Percentiles rank a stretch among this genome's conserved stretches.
These are phyloP conservation scores for Calophaca sinica DNA, from an alignment of 306 rosid genomes.

Conservation along the genomic window DNA sequence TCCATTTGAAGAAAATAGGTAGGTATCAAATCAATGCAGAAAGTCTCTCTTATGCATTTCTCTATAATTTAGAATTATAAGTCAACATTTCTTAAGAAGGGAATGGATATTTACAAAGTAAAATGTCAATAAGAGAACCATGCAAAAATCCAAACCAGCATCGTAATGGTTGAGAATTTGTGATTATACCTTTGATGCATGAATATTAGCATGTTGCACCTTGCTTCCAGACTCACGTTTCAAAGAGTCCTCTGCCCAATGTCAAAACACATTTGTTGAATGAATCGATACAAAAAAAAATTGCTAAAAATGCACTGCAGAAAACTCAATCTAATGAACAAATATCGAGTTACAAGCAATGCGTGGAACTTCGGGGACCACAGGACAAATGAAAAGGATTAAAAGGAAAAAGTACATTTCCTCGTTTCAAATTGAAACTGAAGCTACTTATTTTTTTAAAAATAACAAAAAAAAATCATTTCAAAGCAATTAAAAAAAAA, in stretches of 20 bases:
- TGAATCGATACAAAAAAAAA: not conserved
- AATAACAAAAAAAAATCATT: not conserved
- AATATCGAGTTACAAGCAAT: too few species aligned
- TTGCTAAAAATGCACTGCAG: not conserved
- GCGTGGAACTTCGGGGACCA: not conserved
- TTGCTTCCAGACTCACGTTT: slow-evolving; percentile 85
- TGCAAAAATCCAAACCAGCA: not conserved
- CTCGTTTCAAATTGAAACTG: too few species aligned
- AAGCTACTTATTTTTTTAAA: too few species aligned
- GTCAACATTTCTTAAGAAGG: not conserved
- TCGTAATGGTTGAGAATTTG: not conserved
- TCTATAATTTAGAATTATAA: not conserved
- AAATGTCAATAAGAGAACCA: slow-evolving; percentile 2
- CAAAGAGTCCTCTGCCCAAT: slow-evolving; percentile 72
- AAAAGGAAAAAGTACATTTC: too few species aligned
- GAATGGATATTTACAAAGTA: not conserved
- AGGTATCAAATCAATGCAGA: not conserved
- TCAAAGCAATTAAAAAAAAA: not conserved
- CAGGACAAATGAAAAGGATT: not conserved
- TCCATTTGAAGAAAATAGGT: not conserved
- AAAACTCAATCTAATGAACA: slow-evolving; percentile 14
- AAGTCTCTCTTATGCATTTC: not conserved
- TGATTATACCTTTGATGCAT: slow-evolving; percentile 73
- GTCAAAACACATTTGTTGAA: slow-evolving; percentile 18
- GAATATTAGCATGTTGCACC: slow-evolving; percentile 87